Evolutionary conservation across 2,329 filamentous ascomycete species (phyloP), one percentile per base, ranked within the genome.

Genomic region (Calonectria hongkongensis): DNA sequence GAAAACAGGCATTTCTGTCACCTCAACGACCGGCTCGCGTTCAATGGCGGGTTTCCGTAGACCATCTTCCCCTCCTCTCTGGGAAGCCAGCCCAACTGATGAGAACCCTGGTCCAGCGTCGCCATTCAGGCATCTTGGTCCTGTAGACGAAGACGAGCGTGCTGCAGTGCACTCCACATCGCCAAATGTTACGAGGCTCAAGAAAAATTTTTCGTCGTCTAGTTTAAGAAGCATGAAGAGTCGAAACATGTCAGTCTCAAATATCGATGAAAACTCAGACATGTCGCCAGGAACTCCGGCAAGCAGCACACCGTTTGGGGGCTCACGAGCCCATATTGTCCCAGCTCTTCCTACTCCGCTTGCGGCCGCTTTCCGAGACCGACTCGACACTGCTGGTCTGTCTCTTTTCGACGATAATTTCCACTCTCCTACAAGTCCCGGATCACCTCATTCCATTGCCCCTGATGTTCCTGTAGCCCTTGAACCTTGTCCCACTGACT

Each of bases 401-500:
- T 92, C 95, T 80, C 87, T 98, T 1, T 97, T 98, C 79, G 95
- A 98, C 74, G 94, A 90, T 76, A 91, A 94, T 74, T 94, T 98
- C 51, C 94, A 96, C 81, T 92, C 92, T 7, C 91, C 89, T 2
- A 87, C 86, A 33, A 88, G 85, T 39, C 89, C 94, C 0, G 92
- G 92, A 2, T 92, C 91, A n/a, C 91, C 93, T 3, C 92, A 93
- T 70, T 87, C 89, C 4, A 82, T 89, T n/a, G 87, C 88, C 15
- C 80, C 87, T 0, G 92, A 95, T 76, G 90, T 92, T 1, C 96
- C 96, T 15, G 89, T 93, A 27, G 91, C 95, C 0, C 89, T 99
- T 6, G 97, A 99, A 81, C 94, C 97, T 3, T 99, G 97, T 82
- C 97, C 97, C 1, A 94, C 94, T 43, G 95, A 97, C 48, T 93